Evolutionary conservation across 2,329 filamentous ascomycete genomes (phyloP).

Genomic region (Aspergillus fumigatus): DNA sequence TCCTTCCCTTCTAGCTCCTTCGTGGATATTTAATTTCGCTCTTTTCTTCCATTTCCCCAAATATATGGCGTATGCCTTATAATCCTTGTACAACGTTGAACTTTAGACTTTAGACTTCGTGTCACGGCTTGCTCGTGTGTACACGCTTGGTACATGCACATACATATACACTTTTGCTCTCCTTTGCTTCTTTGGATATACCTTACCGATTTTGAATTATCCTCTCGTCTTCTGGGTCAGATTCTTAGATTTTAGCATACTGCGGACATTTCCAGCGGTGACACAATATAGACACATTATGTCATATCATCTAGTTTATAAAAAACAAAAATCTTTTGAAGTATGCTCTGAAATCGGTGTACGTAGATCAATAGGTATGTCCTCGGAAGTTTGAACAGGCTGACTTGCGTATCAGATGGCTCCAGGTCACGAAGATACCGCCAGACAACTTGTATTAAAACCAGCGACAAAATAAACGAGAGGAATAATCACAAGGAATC

Average conservation of each 20-base stretch:
- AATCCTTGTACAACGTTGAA: neutral
- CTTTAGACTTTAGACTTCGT: neutral
- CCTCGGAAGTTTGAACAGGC: neutral
- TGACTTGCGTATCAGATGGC: neutral
- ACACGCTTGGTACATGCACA: neutral
- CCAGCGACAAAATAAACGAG: conserved; percentile 1
- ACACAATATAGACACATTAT: neutral
- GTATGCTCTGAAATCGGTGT: neutral
- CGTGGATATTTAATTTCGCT: neutral
- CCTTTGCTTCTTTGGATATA: neutral
- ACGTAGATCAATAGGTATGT: neutral
- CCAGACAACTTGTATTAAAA: neutral
- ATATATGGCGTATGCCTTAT: neutral
- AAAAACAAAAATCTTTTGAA: neutral
- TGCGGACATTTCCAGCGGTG: neutral
- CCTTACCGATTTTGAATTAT: neutral
- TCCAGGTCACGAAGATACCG: neutral
- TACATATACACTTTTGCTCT: neutral
- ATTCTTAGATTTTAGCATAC: neutral
- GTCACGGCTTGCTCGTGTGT: neutral
- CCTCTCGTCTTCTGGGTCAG: neutral
- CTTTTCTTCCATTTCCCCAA: neutral
- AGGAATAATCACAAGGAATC: neutral
- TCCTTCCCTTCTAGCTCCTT: neutral
- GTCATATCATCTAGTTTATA: neutral